These are phyloP conservation scores for Fusarium falciforme DNA, from an alignment of 2,329 filamentous ascomycete genomes.

Conservation along the genomic window DNA sequence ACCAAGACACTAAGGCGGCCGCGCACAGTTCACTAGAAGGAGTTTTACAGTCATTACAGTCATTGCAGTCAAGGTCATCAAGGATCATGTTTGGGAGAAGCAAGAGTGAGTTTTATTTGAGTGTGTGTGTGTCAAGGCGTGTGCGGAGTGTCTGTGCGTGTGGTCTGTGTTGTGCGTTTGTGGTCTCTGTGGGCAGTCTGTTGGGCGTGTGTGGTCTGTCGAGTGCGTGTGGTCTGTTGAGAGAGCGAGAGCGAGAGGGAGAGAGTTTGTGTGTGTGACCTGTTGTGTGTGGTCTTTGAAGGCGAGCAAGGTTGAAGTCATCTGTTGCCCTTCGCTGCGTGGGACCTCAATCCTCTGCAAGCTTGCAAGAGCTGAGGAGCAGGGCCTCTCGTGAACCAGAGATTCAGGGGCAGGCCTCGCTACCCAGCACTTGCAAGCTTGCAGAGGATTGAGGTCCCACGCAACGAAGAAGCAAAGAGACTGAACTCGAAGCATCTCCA, in stretches of 20 bases:
- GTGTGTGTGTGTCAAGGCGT: neutral
- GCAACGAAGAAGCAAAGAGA: neutral
- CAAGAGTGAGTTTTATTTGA: slow-evolving; percentile 6
- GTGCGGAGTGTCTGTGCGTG: neutral
- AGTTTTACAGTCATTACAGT: neutral
- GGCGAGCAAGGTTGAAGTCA: neutral
- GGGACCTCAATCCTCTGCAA: neutral
- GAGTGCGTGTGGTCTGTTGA: neutral
- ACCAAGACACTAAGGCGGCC: neutral
- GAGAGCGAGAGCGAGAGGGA: neutral
- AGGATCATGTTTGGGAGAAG: neutral
- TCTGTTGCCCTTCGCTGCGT: neutral
- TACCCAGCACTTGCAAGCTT: slow-evolving; percentile 14
- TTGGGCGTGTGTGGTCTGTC: neutral
- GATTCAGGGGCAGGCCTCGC: slow-evolving; percentile 7
- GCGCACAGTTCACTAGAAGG: neutral
- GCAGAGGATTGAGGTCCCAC: neutral
- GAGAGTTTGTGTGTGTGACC: neutral
- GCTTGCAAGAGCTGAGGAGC: slow-evolving; percentile 20
- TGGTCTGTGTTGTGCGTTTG: neutral
- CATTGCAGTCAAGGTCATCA: neutral
- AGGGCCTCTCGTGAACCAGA: slow-evolving; percentile 17
- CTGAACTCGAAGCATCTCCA: neutral
- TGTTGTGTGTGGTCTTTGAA: neutral
- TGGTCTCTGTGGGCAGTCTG: neutral